Percentiles rank a stretch among this genome's conserved stretches.
phyloP scores from a whole-genome alignment of 306 rosid species.

The Clitoria ternatea region DNA sequence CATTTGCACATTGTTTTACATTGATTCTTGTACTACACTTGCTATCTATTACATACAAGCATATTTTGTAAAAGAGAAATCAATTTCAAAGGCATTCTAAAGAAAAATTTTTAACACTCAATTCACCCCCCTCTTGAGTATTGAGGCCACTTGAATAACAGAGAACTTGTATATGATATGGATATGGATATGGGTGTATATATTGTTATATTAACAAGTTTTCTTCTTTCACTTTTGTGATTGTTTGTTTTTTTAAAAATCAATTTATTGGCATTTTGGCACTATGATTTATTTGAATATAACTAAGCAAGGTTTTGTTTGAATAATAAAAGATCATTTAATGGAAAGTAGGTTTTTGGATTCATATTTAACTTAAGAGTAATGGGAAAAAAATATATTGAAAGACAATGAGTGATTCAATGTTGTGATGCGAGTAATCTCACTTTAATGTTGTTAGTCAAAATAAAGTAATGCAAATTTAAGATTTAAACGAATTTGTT shows the following conservation, averaged over 20 bases:
- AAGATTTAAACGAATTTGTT: neutral
- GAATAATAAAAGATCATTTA: neutral
- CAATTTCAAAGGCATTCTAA: no score
- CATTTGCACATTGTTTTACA: no score
- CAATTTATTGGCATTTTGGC: neutral
- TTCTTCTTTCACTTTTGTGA: no score
- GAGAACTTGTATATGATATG: neutral
- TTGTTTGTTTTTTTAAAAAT: neutral
- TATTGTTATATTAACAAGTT: neutral
- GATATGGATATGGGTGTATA: neutral
- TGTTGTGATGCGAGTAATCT: neutral
- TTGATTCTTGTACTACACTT: no score
- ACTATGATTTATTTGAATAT: neutral
- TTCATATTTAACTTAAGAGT: neutral
- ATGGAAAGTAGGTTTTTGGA: neutral
- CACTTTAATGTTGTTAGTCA: neutral
- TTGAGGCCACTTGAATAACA: no score
- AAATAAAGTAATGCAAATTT: neutral
- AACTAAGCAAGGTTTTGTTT: neutral
- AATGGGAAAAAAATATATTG: neutral
- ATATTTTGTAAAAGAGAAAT: no score
- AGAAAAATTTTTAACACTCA: no score
- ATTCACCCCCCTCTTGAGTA: no score
- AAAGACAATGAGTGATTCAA: neutral
- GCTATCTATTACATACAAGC: no score